Evolutionary conservation across 148 eudicot genomes (phyloP), one percentile per base, ranked within the genome.

Genomic region (Beta vulgaris): DNA sequence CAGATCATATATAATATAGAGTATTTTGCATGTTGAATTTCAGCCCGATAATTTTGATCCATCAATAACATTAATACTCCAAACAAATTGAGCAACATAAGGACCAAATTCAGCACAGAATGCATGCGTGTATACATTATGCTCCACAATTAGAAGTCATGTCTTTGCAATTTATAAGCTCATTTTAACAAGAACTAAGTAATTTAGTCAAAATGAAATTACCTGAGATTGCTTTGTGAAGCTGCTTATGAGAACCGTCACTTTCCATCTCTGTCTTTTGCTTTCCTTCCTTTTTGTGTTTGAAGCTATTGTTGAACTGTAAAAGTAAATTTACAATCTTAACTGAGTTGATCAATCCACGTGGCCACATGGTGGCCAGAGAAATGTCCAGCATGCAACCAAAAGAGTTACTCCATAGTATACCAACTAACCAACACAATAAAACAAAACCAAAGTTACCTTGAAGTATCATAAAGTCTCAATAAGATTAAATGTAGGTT

Each of bases 361-460:
- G 6, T 74, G 77, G 57, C 60, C 62, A 14, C 57, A 8, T 59
- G 43, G 21, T 73, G 3, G 29, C 57, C 39, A 5, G 26, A 60
- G 2, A 73, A 16, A 61, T 73, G 76, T 73, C 65, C 11, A 18
- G 0, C 76, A 73, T 73, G 76, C 66, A 73, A 51, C 12, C n/a
- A 15, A 48, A 48, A n/a, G n/a, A n/a, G n/a, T n/a, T n/a, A n/a
- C n/a, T n/a, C n/a, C n/a, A n/a, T n/a, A n/a, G n/a, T n/a, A n/a
- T n/a, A n/a, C n/a, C n/a, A n/a, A n/a, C n/a, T n/a, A n/a, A n/a
- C n/a, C n/a, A n/a, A n/a, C n/a, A n/a, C n/a, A n/a, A n/a, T n/a
- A n/a, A n/a, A n/a, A n/a, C n/a, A n/a, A n/a, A n/a, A n/a, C n/a
- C n/a, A n/a, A n/a, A n/a, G n/a, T n/a, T n/a, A n/a, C n/a, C n/a